These are phyloP conservation scores for Aspergillus nidulans DNA, from an alignment of 495 filamentous ascomycete species.

Conservation along the genomic window DNA sequence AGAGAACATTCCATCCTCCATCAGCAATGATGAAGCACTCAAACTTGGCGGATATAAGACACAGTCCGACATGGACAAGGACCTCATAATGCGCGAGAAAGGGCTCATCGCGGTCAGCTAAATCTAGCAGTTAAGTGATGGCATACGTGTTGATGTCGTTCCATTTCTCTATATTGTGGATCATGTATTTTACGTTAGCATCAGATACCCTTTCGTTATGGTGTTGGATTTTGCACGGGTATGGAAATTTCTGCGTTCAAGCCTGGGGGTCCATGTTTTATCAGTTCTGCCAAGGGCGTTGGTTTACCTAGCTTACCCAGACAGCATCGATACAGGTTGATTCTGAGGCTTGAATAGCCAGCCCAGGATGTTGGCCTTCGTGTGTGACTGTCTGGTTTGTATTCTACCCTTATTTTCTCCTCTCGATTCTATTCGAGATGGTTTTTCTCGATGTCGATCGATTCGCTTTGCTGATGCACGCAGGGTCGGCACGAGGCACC, in stretches of 20 bases:
- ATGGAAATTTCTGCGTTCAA: background rate
- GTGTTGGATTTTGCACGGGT: background rate
- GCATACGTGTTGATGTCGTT: background rate
- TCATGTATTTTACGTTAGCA: constrained; percentile 8
- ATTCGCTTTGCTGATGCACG: background rate
- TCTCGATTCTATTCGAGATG: background rate
- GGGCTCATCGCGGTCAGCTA: constrained; percentile 2
- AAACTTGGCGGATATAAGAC: constrained; percentile 27
- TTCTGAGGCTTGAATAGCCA: background rate
- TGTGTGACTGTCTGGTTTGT: background rate
- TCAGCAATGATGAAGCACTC: constrained; percentile 26
- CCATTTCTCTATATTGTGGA: background rate
- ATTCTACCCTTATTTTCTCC: background rate
- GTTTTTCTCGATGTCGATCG: background rate
- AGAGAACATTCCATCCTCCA: constrained; percentile 16
- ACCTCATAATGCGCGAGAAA: constrained; percentile 25
- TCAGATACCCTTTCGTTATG: constrained; percentile 9
- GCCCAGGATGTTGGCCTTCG: background rate
- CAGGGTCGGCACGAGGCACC: background rate
- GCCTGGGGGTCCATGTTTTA: background rate
- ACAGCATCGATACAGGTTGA: too few relatives aligned
- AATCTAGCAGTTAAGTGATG: background rate
- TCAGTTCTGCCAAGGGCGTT: background rate
- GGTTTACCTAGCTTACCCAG: background rate
- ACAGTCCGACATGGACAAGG: constrained; percentile 28